Conservation (phyloP, 2,329 filamentous ascomycete species). For the Ascosphaera aggregata region DNA sequence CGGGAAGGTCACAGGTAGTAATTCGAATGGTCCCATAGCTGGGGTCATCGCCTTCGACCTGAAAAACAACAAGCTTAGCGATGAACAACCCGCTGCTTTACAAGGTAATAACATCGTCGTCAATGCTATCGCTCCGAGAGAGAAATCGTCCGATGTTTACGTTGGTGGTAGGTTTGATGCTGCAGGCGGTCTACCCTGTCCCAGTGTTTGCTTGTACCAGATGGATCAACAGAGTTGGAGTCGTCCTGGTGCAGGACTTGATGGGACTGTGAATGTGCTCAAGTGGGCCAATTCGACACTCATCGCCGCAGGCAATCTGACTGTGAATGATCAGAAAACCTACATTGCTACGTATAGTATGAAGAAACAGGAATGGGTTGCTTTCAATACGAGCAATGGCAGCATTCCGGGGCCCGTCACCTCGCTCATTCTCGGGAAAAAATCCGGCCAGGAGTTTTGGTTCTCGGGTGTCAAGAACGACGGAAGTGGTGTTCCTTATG, state of each 20-base stretch:
- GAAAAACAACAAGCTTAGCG: constrained; percentile 32
- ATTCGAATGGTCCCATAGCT: constrained; percentile 25
- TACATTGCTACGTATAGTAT: constrained; percentile 53
- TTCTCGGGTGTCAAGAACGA: constrained; percentile 34
- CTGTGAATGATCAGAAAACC: constrained; percentile 38
- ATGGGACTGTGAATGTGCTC: constrained; percentile 46
- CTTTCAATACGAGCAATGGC: constrained; percentile 28
- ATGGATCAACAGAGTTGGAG: constrained; percentile 52
- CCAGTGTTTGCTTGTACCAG: constrained; percentile 60
- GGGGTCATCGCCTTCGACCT: constrained; percentile 70
- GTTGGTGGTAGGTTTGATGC: constrained; percentile 68
- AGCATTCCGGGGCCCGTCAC: constrained; percentile 60
- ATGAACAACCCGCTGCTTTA: constrained; percentile 51
- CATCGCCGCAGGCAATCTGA: constrained; percentile 56
- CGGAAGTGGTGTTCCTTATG: constrained; percentile 36
- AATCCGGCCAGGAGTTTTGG: constrained; percentile 55
- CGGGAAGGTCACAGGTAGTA: constrained; percentile 45
- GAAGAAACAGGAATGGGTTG: constrained; percentile 41
- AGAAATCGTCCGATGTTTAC: constrained; percentile 50
- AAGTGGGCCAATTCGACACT: constrained; percentile 54
- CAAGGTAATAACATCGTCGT: constrained; percentile 48
- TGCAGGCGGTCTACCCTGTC: constrained; percentile 64
- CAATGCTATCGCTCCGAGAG: constrained; percentile 49
- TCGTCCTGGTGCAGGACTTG: constrained; percentile 47
- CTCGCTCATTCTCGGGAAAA: constrained; percentile 49